phyloP scores from a whole-genome alignment of 208 protist species.

The Wallacemonas rigidus region DNA sequence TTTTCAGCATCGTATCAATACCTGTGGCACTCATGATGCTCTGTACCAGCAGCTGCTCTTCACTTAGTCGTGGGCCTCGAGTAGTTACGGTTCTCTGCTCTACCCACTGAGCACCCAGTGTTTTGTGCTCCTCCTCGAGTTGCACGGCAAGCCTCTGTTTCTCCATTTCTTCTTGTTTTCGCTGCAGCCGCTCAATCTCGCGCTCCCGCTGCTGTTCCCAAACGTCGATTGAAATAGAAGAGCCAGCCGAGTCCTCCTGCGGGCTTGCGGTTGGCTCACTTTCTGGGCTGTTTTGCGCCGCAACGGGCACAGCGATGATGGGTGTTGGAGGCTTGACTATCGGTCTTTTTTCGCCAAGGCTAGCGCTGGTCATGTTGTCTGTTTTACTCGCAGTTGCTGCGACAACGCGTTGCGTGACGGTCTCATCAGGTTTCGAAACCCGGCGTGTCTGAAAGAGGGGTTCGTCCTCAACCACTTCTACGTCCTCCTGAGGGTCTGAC shows the following conservation, averaged over 20 bases:
- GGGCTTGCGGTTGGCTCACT: not conserved
- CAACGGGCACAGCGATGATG: slow-evolving; percentile 26
- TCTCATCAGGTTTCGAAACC: not conserved
- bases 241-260: not conserved
- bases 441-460: slow-evolving; percentile 47
- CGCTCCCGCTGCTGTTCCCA: slow-evolving; percentile 87
- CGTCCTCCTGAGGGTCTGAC: slow-evolving; percentile 14
- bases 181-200: slow-evolving; percentile 71
- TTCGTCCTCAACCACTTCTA: slow-evolving; percentile 49
- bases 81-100: slow-evolving; percentile 15
- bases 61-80: not conserved
- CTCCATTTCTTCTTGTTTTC: slow-evolving; percentile 65
- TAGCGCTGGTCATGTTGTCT: not conserved
- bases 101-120: slow-evolving; percentile 71
- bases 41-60: slow-evolving; percentile 2
- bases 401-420: not conserved
- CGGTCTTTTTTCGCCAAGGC: not conserved
- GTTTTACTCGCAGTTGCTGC: not conserved
- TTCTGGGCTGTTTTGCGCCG: not conserved
- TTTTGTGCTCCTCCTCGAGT: slow-evolving; percentile 66
- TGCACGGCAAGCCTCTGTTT: slow-evolving; percentile 33
- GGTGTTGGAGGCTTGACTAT: slow-evolving; percentile 23
- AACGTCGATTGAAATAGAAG: slow-evolving; percentile 63
- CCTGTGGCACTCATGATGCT: slow-evolving; percentile 3
- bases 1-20: slow-evolving; percentile 7